Base-by-base conservation (phyloP, 257 asterid genomes). In the Prunella vulgaris region DNA sequence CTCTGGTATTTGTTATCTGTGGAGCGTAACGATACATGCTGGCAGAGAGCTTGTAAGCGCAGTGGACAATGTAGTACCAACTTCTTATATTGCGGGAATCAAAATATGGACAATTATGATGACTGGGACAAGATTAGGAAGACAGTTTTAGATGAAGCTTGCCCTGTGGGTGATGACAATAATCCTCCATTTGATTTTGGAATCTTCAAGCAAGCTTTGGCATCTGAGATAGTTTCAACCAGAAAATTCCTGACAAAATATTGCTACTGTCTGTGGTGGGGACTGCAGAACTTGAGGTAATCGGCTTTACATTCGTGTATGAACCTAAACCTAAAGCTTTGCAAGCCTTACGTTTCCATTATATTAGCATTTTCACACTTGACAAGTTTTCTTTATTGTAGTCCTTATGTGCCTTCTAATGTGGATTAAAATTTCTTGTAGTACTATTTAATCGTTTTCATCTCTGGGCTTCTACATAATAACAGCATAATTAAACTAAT, bases 251-350 rank as follows among this genome's bases (percentile, higher is more conserved):
- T 85, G 69, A 72, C 94, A 30, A 94, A 94, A 75, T 94, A 94
- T 65, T 89, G 93, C 75, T 94, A 94, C 82, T 94, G 99, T 72
- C 89, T 94, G 25, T 94, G 99, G 99, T 94, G 99, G 98, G 98
- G 99, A 17, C 86, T 94, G 82, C 99, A 94, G 82, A 94, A 94
- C 79, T 78, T 94, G 78, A 94, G 99, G 99, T 92, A 80, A 78
- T 64, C 53, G 33, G 33, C 70, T 56, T n/a, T 38, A 65, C 15
- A 14, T 33, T 0, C 30, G 30, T 46, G n/a, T 22, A 62, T 61
- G 38, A 69, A 58, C 17, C 46, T 28, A 15, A 65, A 25, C 58
- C 12, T 24, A 38, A n/a, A n/a, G 28, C 10, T 13, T 30, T 42
- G 68, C 40, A 58, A 44, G 60, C 32, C 57, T 68, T 51, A 8